Percentiles rank a stretch among this genome's conserved stretches.
Conservation (phyloP, 1,284 basidiomycete species). For the Rhodotorula glutinis region DNA sequence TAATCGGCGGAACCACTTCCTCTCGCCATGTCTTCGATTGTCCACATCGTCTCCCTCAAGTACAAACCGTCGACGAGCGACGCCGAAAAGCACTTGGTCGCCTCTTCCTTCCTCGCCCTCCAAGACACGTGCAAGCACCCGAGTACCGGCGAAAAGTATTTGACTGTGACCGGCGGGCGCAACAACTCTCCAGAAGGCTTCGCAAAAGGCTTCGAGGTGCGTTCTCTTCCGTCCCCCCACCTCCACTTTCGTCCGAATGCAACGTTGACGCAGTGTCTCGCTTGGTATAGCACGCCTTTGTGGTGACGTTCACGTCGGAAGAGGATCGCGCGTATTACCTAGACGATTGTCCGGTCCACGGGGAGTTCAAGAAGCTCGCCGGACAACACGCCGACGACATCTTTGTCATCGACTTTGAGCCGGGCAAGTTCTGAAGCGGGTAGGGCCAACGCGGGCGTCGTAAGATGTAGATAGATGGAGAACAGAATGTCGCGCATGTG, state of each 20-base stretch:
- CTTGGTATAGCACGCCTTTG: conserved; percentile 18
- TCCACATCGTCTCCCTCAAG: conserved; percentile 26
- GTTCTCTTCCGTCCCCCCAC: not conserved
- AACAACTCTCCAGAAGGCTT: conserved; percentile 15
- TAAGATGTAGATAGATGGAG: not conserved
- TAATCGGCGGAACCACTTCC: not conserved
- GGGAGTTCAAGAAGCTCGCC: conserved; percentile 24
- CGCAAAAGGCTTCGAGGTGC: conserved; percentile 19
- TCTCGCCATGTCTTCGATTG: conserved; percentile 28
- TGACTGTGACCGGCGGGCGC: conserved; percentile 19
- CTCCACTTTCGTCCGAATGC: not conserved
- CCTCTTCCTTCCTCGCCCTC: conserved; percentile 20
- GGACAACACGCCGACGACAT: conserved; percentile 5
- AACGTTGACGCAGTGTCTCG: not conserved
- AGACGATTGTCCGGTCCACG: conserved; percentile 20
- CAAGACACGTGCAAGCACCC: conserved; percentile 10
- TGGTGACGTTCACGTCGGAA: conserved; percentile 15
- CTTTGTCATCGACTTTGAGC: conserved; percentile 34
- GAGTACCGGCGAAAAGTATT: not conserved
- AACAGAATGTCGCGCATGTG: not conserved
- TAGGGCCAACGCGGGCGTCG: too few species aligned
- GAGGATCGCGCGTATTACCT: conserved; percentile 24
- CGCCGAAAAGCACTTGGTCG: conserved; percentile 27
- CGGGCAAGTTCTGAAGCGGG: conserved; percentile 17
- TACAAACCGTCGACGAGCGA: conserved; percentile 3